A percentile compares a stretch with the other conserved stretches of the same genome.
phyloP scores from a whole-genome alignment of 108 stramenopile species.

The Cylindrotheca closterium region DNA sequence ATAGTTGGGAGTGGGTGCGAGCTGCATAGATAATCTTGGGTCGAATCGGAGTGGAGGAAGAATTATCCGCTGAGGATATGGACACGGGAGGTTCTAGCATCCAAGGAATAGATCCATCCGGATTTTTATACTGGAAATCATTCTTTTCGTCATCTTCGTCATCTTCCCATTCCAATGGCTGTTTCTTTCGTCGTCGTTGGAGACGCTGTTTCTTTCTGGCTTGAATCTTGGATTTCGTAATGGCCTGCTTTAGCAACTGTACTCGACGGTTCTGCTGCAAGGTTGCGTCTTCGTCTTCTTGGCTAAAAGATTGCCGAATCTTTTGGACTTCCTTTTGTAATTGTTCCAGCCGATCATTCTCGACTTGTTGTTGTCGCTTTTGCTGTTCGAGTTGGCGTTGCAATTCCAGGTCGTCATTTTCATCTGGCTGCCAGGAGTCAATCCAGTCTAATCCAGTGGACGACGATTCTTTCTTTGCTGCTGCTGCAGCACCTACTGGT shows the following conservation, averaged over 20 bases:
- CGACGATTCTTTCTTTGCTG: not conserved
- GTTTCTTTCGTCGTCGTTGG: not conserved
- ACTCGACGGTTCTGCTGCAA: constrained; percentile 21
- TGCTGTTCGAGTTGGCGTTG: constrained; percentile 1
- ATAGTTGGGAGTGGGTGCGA: constrained; percentile 95
- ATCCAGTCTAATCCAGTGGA: constrained; percentile 66
- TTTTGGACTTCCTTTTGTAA: not conserved
- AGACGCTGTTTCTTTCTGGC: constrained; percentile 28
- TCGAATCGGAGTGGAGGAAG: constrained; percentile 22
- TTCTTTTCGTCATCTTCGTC: constrained; percentile 9
- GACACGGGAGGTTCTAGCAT: not conserved
- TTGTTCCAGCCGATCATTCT: constrained; percentile 2
- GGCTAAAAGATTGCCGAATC: not conserved
- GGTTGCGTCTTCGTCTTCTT: not conserved
- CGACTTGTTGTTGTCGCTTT: constrained; percentile 3
- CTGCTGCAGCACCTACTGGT: not conserved
- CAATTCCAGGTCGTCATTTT: constrained; percentile 11
- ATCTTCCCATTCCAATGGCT: not conserved
- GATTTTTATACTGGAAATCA: constrained; percentile 2
- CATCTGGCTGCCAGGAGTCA: constrained; percentile 63
- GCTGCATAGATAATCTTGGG: constrained; percentile 88
- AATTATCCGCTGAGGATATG: not conserved
- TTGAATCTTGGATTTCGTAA: constrained; percentile 22
- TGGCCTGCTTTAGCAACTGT: constrained; percentile 26
- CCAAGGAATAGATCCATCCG: not conserved